Base-by-base conservation (phyloP, 2,329 filamentous ascomycete genomes). In the Teratosphaeria destructans region DNA sequence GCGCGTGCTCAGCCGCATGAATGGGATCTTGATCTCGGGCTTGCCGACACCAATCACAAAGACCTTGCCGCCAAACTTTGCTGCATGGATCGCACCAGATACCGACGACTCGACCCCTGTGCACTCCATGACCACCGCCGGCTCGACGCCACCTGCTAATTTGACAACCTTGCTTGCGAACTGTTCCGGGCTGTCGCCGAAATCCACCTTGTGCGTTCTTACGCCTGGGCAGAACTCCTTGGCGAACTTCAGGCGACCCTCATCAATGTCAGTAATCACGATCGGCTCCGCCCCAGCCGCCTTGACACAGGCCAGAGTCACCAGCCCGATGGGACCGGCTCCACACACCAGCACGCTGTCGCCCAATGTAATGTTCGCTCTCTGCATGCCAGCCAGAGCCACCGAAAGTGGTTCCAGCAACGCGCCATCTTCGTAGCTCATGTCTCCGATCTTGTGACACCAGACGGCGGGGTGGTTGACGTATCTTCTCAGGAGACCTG, bases 11-110 rank as follows among this genome's bases (percentile, higher is more conserved):
- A 93, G 82, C 57, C 90, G 80, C 93, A 96, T 96, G 75, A 97
- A 97, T 32, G 93, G 93, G 64, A 97, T 88, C 75, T 84, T 90
- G 79, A 97, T 94, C 79, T 96, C 90, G 73, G 94, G 92, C 81
- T 89, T 93, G 66, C 93, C 94, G 2, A 97, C 92, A 49, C 93
- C 93, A 65, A 96, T 95, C 64, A 97, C 88, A 72, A 97, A 97
- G 58, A 97, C 93, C 77, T 95, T 96, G 68, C 94, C 93, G 65
- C 93, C 94, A 70, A 97, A 97, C 77, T 93, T 95, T 73, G 88
- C 84, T 10, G 89, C 86, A 82, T 92, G 94, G 72, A 96, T 93
- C 57, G 91, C 90, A 32, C 89, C 82, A 5, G 85, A 84, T 69
- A 97, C 88, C 73, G 87, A 92, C 76, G 86, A 90, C 79, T 96